Percentiles rank a stretch among this genome's conserved stretches.
Conservation (phyloP, 352 stramenopile genomes). For the Plasmopara viticola region DNA sequence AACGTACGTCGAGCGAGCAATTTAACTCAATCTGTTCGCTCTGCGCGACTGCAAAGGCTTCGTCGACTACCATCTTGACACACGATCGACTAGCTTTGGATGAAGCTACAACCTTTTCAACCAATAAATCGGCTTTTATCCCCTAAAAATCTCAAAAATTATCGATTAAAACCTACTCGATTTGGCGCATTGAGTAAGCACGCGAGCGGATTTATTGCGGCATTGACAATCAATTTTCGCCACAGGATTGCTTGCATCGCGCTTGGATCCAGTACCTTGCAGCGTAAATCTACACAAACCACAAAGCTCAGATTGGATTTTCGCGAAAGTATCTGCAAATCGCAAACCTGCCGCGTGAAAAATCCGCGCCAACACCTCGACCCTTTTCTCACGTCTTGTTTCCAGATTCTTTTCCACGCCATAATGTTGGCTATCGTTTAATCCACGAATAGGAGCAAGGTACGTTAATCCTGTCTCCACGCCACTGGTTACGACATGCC, state of each 20-base stretch:
- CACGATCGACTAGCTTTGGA: slow-evolving; percentile 38
- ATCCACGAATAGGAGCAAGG: slow-evolving; percentile 32
- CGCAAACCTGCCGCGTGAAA: slow-evolving; percentile 37
- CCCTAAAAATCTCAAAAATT: not conserved
- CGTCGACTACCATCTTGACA: slow-evolving; percentile 49
- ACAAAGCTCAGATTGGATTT: not conserved
- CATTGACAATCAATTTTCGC: slow-evolving; percentile 79
- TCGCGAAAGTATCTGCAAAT: not conserved
- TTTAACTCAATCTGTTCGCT: slow-evolving; percentile 39
- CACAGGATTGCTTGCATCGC: slow-evolving; percentile 64
- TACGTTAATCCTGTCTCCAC: slow-evolving; percentile 40
- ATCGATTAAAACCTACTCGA: slow-evolving; percentile 15
- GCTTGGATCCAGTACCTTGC: slow-evolving; percentile 27
- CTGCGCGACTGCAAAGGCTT: slow-evolving; percentile 44
- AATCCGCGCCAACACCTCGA: slow-evolving; percentile 26
- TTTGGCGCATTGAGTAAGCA: slow-evolving; percentile 57
- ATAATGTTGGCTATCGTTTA: not conserved
- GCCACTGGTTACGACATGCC: slow-evolving; percentile 43
- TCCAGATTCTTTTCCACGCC: not conserved
- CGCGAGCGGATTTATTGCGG: slow-evolving; percentile 68
- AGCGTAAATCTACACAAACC: slow-evolving; percentile 35
- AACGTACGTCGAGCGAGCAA: slow-evolving; percentile 21
- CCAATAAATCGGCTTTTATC: not conserved
- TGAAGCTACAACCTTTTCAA: slow-evolving; percentile 30
- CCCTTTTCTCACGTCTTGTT: slow-evolving; percentile 9